phyloP scores from a whole-genome alignment of 2,329 filamentous ascomycete genomes.

The Penicillium vulpinum region DNA sequence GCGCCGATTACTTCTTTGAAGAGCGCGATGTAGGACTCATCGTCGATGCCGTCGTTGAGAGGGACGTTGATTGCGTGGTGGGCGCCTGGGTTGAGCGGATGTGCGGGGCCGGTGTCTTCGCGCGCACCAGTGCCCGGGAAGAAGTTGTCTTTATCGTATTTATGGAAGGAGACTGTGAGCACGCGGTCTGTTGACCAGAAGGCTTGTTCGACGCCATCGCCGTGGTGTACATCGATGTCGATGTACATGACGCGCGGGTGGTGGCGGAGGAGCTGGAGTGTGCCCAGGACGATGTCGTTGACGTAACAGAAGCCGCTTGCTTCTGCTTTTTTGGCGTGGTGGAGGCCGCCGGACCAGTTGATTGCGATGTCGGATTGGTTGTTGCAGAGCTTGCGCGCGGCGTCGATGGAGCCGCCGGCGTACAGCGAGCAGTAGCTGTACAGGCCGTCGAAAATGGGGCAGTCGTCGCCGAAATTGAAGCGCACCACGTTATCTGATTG shows the following conservation, averaged over 20 bases:
- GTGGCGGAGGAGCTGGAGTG: slow-evolving; percentile 79
- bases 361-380: slow-evolving; percentile 92
- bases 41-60: slow-evolving; percentile 85
- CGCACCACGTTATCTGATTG: slow-evolving; percentile 59
- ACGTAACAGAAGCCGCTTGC: slow-evolving; percentile 98
- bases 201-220: slow-evolving; percentile 86
- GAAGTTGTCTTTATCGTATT: slow-evolving; percentile 82
- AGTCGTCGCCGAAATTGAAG: slow-evolving; percentile 92
- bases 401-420: slow-evolving; percentile 84
- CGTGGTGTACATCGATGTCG: slow-evolving; percentile 90
- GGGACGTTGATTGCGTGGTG: slow-evolving; percentile 91
- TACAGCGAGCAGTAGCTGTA: slow-evolving; percentile 96
- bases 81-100: slow-evolving; percentile 80
- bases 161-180: slow-evolving; percentile 94
- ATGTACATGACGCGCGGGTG: slow-evolving; percentile 89
- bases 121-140: slow-evolving; percentile 90
- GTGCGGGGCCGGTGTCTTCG: slow-evolving; percentile 78
- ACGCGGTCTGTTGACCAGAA: slow-evolving; percentile 88
- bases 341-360: slow-evolving; percentile 94
- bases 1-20: slow-evolving; percentile 79
- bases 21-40: slow-evolving; percentile 81
- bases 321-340: slow-evolving; percentile 93
- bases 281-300: slow-evolving; percentile 95
- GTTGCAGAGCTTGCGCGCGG: slow-evolving; percentile 82
- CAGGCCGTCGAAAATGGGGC: slow-evolving; percentile 92